Evolutionary conservation across 2,329 filamentous ascomycete genomes (phyloP).

Genomic region (Fusarium brevicatenulatum): DNA sequence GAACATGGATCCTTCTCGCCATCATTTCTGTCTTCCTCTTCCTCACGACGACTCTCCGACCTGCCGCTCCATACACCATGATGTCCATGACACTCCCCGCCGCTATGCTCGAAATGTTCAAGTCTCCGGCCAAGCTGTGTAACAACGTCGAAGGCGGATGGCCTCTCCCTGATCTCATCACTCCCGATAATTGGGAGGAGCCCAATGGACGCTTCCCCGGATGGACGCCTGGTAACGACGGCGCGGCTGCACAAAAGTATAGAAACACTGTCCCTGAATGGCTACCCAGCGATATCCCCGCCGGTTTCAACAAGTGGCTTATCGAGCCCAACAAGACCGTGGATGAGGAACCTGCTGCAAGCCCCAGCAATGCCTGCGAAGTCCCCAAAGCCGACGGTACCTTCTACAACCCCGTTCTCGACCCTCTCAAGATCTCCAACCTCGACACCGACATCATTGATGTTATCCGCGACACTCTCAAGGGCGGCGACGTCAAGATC

Average conservation of each 20-base stretch:
- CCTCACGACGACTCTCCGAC: conserved; percentile 40
- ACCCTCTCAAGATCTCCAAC: conserved; percentile 56
- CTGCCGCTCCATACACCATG: conserved; percentile 45
- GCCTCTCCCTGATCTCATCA: conserved; percentile 46
- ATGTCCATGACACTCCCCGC: conserved; percentile 48
- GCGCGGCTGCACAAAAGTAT: conserved; percentile 39
- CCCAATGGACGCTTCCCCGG: conserved; percentile 44
- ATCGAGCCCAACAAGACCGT: conserved; percentile 1
- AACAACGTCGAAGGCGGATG: conserved; percentile 35
- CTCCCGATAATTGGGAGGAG: conserved; percentile 40
- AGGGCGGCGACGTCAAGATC: conserved; percentile 49
- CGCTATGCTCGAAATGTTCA: conserved; percentile 44
- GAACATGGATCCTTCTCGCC: conserved; percentile 18
- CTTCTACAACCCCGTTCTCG: conserved; percentile 51
- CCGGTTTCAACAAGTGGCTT: conserved; percentile 47
- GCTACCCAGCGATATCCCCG: conserved; percentile 41
- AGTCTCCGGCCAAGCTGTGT: conserved; percentile 38
- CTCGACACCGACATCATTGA: conserved; percentile 48
- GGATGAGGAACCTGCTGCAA: background rate
- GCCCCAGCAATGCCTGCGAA: conserved; percentile 2
- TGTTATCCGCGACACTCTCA: conserved; percentile 39
- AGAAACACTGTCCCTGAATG: conserved; percentile 42
- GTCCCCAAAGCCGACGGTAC: conserved; percentile 33
- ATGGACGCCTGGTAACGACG: conserved; percentile 47
- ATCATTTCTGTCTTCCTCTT: conserved; percentile 11